A percentile compares a stretch with the other conserved stretches of the same genome.
Evolutionary conservation across 164 flowering plant genomes (phyloP).

Genomic region (Pachysandra terminalis): DNA sequence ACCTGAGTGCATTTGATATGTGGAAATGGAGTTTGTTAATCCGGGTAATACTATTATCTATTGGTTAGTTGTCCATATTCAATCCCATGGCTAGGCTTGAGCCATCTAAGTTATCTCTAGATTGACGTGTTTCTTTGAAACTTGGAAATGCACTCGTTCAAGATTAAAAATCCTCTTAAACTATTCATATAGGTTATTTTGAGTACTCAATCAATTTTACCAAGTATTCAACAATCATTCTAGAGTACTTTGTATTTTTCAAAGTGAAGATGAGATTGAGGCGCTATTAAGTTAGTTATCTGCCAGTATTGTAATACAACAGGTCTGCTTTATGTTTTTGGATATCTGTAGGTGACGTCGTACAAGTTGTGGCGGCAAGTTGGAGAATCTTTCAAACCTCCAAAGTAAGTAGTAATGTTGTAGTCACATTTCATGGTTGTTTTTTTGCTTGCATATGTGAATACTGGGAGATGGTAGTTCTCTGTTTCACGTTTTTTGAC

Average conservation of each 20-base stretch:
- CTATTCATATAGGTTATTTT: no score
- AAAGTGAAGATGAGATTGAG: not conserved
- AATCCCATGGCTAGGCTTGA: no score
- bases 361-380: conserved; percentile 90
- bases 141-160: not conserved
- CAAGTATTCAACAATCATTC: no score
- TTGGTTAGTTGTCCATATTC: no score
- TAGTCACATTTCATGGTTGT: not conserved
- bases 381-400: conserved; percentile 89
- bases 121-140: not conserved
- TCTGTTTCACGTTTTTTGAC: not conserved
- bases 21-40: no score
- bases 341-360: conserved; percentile 57
- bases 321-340: not conserved
- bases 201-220: no score
- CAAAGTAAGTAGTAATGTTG: conserved; percentile 54
- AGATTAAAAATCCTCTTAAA: not conserved
- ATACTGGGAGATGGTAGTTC: not conserved
- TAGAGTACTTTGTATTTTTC: not conserved
- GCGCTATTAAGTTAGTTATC: not conserved
- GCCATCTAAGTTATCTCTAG: no score
- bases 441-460: not conserved
- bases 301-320: not conserved
- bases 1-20: no score
- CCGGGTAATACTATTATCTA: no score